Evolutionary conservation across 768 basidiomycete genomes (phyloP), one percentile per base, ranked within the genome.

Genomic region (Kwoniella sp.): DNA sequence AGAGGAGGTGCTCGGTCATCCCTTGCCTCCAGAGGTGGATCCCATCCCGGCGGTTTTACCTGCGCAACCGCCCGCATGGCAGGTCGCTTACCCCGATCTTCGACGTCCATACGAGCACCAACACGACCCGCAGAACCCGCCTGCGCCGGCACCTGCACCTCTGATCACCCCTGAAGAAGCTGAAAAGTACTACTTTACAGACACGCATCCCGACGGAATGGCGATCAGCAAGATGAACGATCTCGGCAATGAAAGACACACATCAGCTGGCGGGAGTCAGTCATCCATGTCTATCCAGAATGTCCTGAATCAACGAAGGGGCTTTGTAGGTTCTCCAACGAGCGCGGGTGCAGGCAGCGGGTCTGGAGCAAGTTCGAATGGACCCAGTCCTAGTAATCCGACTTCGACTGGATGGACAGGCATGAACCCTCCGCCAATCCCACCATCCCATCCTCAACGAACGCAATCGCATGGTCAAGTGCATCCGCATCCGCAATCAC

Each of bases 61-160:
- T 13, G 47, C 47, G 22, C 58, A 59, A 37, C 58, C 58, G 4
- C 58, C 58, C n/a, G 58, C 58, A 33, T 59, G 58, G 58, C 47
- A 59, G 1, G 58, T 59, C 1, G 58, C 58, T 22, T 24, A 49
- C n/a, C 58, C 58, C 12, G 29, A 50, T 21, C 21, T 59, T 26
- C 25, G 58, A 59, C 58, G 58, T 22, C 27, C 22, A 8, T 49
- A 49, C 29, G 56, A 48, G 5, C 27, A 22, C 22, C 25, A 10
- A 10, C 22, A 19, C 48, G 22, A 49, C 22, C 17, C 40, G 7
- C 40, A 10, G 17, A 6, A 10, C 17, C 40, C 40, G 8, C 40
- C 40, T 44, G 40, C 40, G 17, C 10, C 40, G 3, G 8, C 40
- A 3, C 40, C 40, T 44, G 40, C 40, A 15, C 40, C 40, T 15